phyloP scores from a whole-genome alignment of 2,329 filamentous ascomycete species.

The Verticillium nubilum region DNA sequence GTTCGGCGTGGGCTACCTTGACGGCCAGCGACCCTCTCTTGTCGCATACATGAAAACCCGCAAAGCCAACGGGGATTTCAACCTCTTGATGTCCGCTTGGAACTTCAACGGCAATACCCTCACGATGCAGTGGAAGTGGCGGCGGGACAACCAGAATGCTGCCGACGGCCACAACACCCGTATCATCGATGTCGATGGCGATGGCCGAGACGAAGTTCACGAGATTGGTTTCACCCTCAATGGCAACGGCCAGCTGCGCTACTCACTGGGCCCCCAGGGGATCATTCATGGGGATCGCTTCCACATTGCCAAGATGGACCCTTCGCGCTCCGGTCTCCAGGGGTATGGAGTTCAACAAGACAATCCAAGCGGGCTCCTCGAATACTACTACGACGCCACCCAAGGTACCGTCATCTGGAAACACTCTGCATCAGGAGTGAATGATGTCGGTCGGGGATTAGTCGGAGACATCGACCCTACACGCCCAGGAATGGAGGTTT shows the following conservation, averaged over 20 bases:
- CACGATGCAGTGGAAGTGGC: slow-evolving; percentile 15
- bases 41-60: slow-evolving; percentile 16
- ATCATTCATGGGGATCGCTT: slow-evolving; percentile 16
- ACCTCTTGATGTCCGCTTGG: slow-evolving; percentile 11
- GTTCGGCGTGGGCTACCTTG: slow-evolving; percentile 13
- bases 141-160: slow-evolving; percentile 4
- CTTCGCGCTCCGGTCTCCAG: slow-evolving; percentile 11
- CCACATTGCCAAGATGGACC: slow-evolving; percentile 17
- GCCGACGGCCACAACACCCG: slow-evolving; percentile 17
- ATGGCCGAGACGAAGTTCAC: slow-evolving; percentile 13
- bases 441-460: slow-evolving; percentile 13
- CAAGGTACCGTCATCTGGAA: slow-evolving; percentile 13
- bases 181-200: slow-evolving; percentile 14
- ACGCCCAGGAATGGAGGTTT: slow-evolving; percentile 14
- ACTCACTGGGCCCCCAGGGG: slow-evolving; percentile 11
- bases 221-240: slow-evolving; percentile 17
- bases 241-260: slow-evolving; percentile 14
- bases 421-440: slow-evolving; percentile 4
- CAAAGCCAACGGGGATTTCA: slow-evolving; percentile 6
- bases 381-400: slow-evolving; percentile 17
- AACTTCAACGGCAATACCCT: slow-evolving; percentile 12
- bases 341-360: slow-evolving; percentile 16
- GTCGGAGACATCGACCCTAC: slow-evolving; percentile 16
- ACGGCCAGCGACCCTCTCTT: slow-evolving; percentile 11
- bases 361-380: slow-evolving; percentile 11